Base-by-base conservation (phyloP, 768 basidiomycete genomes). In the Phanerodontia chrysosporium region DNA sequence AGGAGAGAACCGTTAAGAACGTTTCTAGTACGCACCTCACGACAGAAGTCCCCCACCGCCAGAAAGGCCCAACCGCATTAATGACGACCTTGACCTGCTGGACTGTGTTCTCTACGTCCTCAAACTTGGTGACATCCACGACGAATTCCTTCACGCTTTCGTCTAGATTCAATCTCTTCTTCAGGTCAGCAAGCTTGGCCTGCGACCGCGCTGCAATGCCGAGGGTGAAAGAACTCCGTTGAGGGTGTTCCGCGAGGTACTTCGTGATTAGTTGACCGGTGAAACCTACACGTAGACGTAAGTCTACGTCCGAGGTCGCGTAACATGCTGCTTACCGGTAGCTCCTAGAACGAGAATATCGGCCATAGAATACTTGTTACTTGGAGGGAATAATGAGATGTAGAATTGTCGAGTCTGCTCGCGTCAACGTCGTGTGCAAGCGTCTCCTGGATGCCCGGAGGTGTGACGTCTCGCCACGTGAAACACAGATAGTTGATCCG, bases 41-140 rank as follows among this genome's bases (percentile, higher is more conserved):
- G 13, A 94, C 86, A 9, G 83, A 79, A n/a, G 84, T 84, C 2
- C 91, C 89, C 73, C 80, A 89, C 6, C 69, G 68, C 80, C 83
- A 86, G 68, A 80, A 94, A 1, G 91, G 90, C 1, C 92, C 92
- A 30, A 89, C 82, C 29, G 85, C 75, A 66, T 89, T 92, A 58
- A 94, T 85, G 55, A 95, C 82, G 21, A 94, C 86, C 48, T 80
- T 80, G 5, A 83, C 76, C 18, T 69, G 68, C 65, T 78, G 79
- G 16, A 94, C 85, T 1, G 76, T 81, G 1, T 66, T 70, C 51
- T 87, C 84, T 2, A 94, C 70, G 28, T 83, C 77, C 12, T 75
- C 72, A 4, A 65, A 66, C 9, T 83, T 76, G 9, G 79, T 76
- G 8, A 90, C 82, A 62, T 93, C 90, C 13, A 90, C 75, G 36